Evolutionary conservation across 2,329 filamentous ascomycete species (phyloP).

Genomic region (Trichophyton mentagrophytes): DNA sequence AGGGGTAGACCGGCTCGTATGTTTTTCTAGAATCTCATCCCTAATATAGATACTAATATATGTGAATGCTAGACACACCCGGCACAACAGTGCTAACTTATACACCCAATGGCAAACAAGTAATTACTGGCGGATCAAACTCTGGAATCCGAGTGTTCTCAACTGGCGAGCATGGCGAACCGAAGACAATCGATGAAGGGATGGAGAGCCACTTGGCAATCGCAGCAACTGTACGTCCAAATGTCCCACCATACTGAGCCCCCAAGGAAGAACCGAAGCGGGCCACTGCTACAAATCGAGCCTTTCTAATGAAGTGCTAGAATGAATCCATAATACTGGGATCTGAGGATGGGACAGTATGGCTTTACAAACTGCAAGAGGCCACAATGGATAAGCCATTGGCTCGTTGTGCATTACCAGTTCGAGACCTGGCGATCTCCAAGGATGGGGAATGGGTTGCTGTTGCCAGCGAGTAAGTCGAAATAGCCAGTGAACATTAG

Average conservation of each 20-base stretch:
- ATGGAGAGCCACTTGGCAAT: constrained; percentile 76
- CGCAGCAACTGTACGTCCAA: constrained; percentile 47
- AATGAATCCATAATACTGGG: constrained; percentile 78
- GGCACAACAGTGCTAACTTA: constrained; percentile 81
- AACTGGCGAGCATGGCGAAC: constrained; percentile 83
- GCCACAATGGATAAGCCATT: constrained; percentile 64
- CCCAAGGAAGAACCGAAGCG: neutral
- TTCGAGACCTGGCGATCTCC: constrained; percentile 74
- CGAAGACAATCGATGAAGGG: constrained; percentile 80
- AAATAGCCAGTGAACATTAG: neutral
- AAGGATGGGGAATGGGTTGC: constrained; percentile 76
- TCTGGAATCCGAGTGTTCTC: constrained; percentile 88
- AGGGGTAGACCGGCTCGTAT: constrained; percentile 37
- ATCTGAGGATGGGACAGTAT: constrained; percentile 91
- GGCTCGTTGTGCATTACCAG: constrained; percentile 68
- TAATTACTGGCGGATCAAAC: constrained; percentile 87
- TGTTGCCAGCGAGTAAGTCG: constrained; percentile 73
- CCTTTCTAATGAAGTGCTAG: constrained; percentile 24
- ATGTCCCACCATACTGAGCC: neutral
- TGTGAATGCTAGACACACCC: constrained; percentile 50
- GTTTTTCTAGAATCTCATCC: constrained; percentile 13
- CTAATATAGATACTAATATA: neutral
- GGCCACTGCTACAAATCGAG: neutral
- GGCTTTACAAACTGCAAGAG: constrained; percentile 69
- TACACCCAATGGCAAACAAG: constrained; percentile 71